Evolutionary conservation across 2,329 filamentous ascomycete species (phyloP), one percentile per base, ranked within the genome.

Genomic region (Colletotrichum musicola): DNA sequence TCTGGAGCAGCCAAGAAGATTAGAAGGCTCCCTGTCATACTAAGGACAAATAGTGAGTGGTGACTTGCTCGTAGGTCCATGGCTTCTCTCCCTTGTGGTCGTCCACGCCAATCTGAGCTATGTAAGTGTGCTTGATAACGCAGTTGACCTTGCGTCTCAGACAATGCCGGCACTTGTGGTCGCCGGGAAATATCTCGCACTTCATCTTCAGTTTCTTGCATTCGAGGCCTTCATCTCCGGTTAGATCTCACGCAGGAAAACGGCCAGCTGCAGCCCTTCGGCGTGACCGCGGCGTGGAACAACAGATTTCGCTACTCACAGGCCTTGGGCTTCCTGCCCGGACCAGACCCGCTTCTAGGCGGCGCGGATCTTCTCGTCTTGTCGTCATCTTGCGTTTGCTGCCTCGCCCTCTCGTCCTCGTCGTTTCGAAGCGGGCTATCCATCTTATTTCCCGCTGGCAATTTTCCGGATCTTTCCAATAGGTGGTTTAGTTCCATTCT

Each of bases 191-290:
- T 1, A 68, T 18, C 18, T 63, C 60, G 4, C 64, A 68, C 20
- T 54, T 68, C 44, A 63, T 63, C 59, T 68, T 68, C 35, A 57
- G 54, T 16, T 59, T 68, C 59, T 63, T 62, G 20, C 64, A 68
- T 9, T 68, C 59, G 12, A 44, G 18, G 38, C 64, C 59, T 66
- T 14, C 40, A n/a, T 7, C 16, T 42, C 13, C 16, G 13, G 13
- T 42, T 14, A 42, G 40, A 14, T 42, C 30, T 35, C 30, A 35
- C 30, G 3, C 30, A 9, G 30, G 7, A 6, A 35, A 10, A 35
- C 7, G 10, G 30, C 30, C 30, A 10, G 30, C 30, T 35, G 30
- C 30, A 35, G 30, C 10, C 30, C 10, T 35, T 35, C 30, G 30
- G 1, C 12, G 3, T 35, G 30, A 35, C 3, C 10, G 30, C 30